Evolutionary conservation across 495 filamentous ascomycete genomes (phyloP).

Genomic region (Penicillium simplicissimum): DNA sequence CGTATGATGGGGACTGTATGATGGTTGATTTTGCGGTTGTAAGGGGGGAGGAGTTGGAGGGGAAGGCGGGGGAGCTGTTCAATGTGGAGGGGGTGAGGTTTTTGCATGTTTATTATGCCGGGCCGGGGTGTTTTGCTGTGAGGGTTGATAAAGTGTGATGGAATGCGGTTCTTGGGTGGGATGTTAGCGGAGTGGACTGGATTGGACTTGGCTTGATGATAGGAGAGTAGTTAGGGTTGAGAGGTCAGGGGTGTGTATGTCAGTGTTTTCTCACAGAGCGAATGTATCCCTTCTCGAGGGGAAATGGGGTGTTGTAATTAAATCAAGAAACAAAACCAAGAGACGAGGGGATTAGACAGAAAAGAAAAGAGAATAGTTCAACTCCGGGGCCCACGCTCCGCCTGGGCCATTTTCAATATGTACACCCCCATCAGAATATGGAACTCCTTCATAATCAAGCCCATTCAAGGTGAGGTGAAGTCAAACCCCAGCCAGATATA

Average conservation of each 20-base stretch:
- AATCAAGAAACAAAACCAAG: too few relatives aligned
- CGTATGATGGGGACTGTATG: neutral
- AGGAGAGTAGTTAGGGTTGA: neutral
- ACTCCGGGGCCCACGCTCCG: constrained; percentile 10
- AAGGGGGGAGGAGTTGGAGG: neutral
- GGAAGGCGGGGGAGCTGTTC: neutral
- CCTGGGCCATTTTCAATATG: constrained; percentile 19
- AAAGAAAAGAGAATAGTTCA: constrained; percentile 9
- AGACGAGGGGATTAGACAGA: too few relatives aligned
- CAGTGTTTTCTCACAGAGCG: neutral
- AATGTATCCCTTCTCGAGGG: neutral
- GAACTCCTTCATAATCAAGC: neutral
- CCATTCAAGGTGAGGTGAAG: neutral
- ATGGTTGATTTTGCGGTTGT: constrained; percentile 2
- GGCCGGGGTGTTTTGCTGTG: constrained; percentile 8
- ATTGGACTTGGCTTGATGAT: neutral
- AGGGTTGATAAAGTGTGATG: neutral
- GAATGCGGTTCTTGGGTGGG: neutral
- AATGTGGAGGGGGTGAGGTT: neutral
- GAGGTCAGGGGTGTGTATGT: neutral
- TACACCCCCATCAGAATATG: constrained; percentile 13
- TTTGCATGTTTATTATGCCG: constrained; percentile 8
- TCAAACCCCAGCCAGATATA: neutral
- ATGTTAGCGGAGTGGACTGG: neutral
- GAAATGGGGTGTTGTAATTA: neutral